Evolutionary conservation across 768 basidiomycete genomes (phyloP), one percentile per base, ranked within the genome.

Genomic region (Leccinum barrowsii): DNA sequence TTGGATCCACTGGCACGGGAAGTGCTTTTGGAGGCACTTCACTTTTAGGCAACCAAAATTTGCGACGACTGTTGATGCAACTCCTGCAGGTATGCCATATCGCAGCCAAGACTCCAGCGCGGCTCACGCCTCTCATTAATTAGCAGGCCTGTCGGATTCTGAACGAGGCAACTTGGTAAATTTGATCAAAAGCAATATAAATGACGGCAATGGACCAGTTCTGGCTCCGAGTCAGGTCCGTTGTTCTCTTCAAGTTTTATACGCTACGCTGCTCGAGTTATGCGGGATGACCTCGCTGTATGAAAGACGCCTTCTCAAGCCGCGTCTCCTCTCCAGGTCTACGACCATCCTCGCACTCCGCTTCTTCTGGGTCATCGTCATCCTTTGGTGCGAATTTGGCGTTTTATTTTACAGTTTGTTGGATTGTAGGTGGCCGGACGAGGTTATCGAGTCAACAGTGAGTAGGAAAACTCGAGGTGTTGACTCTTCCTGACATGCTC

Each of bases 321-420:
- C 67, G 58, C 69, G 62, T 58, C 58, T 71, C 2, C 50, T 65
- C 53, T 64, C 67, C 40, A 77, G 69, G 37, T 58, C 70, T 5
- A 57, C 76, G 40, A 58, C 74, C 22, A 71, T 79, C 47, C 78
- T 80, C 61, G 70, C 71, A n/a, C 73, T 83, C 42, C 79, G 81
- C 15, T 61, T 81, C 28, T 57, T 80, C 48, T 85, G 85, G 83
- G 71, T 87, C 48, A 64, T 84, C 2, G 57, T 82, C 12, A 74
- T 90, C 50, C 73, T 88, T 22, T 86, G 85, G 82, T 87, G 81
- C 54, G 90, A 92, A 63, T 65, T 82, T 30, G 84, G 83, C 10
- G 69, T 75, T 17, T 88, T 83, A 69, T 81, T 80, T 61, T 84
- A 80, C 78, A 81, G 77, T 63, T 63, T 86, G n/a, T 78, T 78